Evolutionary conservation across 495 filamentous ascomycete genomes (phyloP).

Genomic region (Tuber microsphaerosporum): DNA sequence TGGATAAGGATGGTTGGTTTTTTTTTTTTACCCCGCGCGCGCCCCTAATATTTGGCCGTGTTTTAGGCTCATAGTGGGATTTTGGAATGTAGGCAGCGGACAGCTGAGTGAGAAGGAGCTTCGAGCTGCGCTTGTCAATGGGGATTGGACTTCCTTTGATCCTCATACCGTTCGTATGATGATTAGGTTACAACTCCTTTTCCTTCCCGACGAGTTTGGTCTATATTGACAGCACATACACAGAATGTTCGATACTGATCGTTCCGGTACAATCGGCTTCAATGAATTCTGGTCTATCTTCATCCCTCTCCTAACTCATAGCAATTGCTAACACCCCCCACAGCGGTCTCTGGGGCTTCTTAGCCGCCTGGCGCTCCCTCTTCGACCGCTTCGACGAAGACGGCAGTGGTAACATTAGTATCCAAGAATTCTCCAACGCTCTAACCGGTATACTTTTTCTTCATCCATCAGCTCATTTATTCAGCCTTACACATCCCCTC

Average conservation of each 20-base stretch:
- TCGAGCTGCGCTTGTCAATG: slow-evolving; percentile 86
- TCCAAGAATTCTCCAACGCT: slow-evolving; percentile 82
- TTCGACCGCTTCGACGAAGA: slow-evolving; percentile 96
- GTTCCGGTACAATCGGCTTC: slow-evolving; percentile 80
- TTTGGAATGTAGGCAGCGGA: slow-evolving; percentile 55
- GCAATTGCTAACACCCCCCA: slow-evolving; percentile 7
- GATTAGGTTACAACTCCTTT: slow-evolving; percentile 53
- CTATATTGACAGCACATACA: slow-evolving; percentile 17
- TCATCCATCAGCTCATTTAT: neutral
- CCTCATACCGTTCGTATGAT: slow-evolving; percentile 96
- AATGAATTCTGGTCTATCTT: slow-evolving; percentile 72
- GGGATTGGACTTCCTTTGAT: slow-evolving; percentile 90
- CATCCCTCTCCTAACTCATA: neutral
- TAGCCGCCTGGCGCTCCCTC: slow-evolving; percentile 83
- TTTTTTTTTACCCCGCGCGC: neutral
- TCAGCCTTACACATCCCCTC: neutral
- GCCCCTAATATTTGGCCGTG: slow-evolving; percentile 1
- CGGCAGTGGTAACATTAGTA: slow-evolving; percentile 73
- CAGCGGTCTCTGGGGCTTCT: slow-evolving; percentile 81
- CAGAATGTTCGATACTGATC: slow-evolving; percentile 89
- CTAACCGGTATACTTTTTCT: slow-evolving; percentile 50
- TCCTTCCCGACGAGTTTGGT: slow-evolving; percentile 6
- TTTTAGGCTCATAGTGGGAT: slow-evolving; percentile 15
- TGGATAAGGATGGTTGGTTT: slow-evolving; percentile 70
- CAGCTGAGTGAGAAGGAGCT: slow-evolving; percentile 83